Conservation (phyloP, 2,329 filamentous ascomycete species). For the Emericellopsis atlantica region DNA sequence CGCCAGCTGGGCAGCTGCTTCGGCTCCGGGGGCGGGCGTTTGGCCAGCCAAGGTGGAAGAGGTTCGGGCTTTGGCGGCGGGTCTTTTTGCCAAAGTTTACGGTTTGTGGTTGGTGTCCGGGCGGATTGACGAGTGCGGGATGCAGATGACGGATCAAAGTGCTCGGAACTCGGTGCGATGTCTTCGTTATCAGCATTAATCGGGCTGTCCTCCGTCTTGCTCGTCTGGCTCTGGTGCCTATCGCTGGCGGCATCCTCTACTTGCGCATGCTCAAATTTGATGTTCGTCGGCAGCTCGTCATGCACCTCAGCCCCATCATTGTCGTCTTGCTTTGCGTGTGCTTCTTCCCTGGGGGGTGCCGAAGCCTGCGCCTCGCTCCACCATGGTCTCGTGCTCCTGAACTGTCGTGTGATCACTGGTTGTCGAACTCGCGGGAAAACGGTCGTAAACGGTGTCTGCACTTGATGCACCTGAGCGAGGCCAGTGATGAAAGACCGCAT, state of each 20-base stretch:
- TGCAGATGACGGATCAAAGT: no score
- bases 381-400: neutral
- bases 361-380: neutral
- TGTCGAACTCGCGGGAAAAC: neutral
- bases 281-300: neutral
- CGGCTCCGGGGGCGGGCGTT: no score
- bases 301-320: no score
- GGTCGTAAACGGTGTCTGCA: slow-evolving; percentile 8
- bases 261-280: neutral
- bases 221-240: neutral
- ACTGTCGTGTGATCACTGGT: neutral
- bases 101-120: no score
- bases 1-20: slow-evolving; percentile 40
- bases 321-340: neutral
- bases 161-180: no score
- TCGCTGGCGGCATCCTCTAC: neutral
- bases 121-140: no score
- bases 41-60: no score
- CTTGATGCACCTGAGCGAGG: slow-evolving; percentile 24
- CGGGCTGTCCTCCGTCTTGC: neutral
- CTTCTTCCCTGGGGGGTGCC: neutral
- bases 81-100: no score
- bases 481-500: slow-evolving; percentile 34
- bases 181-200: no score
- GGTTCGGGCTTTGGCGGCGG: no score